phyloP scores from a whole-genome alignment of 768 basidiomycete species.

The Cystofilobasidium ferigula region DNA sequence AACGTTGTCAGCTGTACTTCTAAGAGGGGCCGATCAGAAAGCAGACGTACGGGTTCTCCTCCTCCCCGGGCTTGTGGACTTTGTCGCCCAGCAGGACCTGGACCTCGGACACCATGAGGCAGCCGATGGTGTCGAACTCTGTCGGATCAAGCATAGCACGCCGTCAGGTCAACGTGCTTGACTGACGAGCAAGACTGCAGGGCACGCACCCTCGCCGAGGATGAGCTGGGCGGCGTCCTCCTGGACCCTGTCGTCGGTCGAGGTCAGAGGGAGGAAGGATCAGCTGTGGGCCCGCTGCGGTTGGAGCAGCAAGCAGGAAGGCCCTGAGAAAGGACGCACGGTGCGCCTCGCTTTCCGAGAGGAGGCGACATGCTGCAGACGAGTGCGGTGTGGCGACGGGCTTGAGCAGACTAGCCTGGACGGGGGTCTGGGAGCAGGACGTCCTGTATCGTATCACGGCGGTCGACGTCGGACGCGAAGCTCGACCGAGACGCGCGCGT shows the following conservation, averaged over 20 bases:
- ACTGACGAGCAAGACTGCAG: too few species aligned
- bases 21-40: too few species aligned
- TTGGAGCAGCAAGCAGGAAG: neutral
- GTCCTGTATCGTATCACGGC: too few species aligned
- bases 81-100: conserved; percentile 62
- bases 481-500: too few species aligned
- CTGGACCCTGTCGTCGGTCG: neutral
- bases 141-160: too few species aligned
- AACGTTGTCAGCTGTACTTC: too few species aligned
- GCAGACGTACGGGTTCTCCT: conserved; percentile 49
- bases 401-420: too few species aligned
- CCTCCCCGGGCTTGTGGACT: neutral
- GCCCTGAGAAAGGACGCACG: neutral
- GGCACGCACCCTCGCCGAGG: neutral
- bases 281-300: neutral
- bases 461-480: too few species aligned
- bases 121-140: conserved; percentile 90
- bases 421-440: too few species aligned
- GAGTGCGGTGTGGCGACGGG: too few species aligned
- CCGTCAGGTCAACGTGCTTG: too few species aligned
- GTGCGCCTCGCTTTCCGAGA: neutral
- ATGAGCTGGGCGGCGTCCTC: conserved; percentile 2
- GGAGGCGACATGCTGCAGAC: neutral
- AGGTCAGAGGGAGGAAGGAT: neutral
- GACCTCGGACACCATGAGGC: conserved; percentile 81